These are phyloP conservation scores for Xanthoconium purpureum DNA, from an alignment of 768 basidiomycete species.

Conservation along the genomic window DNA sequence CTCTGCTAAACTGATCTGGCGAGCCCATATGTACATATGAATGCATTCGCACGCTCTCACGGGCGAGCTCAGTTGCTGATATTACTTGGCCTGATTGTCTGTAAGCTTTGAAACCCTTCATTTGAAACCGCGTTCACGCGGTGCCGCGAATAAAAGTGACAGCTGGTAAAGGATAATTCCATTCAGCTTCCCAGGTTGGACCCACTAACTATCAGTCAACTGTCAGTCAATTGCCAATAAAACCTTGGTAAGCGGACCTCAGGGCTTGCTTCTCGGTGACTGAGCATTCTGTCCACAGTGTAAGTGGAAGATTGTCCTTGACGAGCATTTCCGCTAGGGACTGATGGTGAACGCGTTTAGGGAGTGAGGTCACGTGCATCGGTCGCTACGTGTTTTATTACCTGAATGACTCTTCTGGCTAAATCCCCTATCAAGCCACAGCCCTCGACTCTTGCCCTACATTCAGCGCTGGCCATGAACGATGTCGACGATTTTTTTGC, in stretches of 20 bases:
- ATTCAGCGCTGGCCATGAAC: constrained; percentile 16
- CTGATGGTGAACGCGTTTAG: too few relatives aligned
- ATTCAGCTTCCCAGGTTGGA: constrained; percentile 15
- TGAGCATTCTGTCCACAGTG: too few relatives aligned
- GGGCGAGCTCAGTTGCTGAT: constrained; percentile 3
- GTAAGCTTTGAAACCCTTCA: constrained; percentile 3
- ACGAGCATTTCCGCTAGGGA: too few relatives aligned
- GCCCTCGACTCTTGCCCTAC: background rate
- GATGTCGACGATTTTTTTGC: constrained; percentile 48
- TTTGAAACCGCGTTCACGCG: constrained; percentile 14
- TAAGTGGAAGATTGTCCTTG: too few relatives aligned
- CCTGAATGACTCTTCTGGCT: background rate
- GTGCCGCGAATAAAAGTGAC: constrained; percentile 8
- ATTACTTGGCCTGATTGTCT: background rate
- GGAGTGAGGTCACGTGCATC: constrained; percentile 15
- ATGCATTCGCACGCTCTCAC: constrained; percentile 3
- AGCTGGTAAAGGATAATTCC: background rate
- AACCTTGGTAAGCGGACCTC: too few relatives aligned
- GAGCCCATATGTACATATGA: background rate
- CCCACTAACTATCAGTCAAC: background rate
- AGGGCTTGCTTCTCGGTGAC: too few relatives aligned
- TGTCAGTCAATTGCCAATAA: too few relatives aligned
- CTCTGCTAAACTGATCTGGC: too few relatives aligned
- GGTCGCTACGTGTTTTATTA: background rate
- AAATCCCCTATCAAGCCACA: background rate